Evolutionary conservation across 768 basidiomycete species (phyloP).

Genomic region (Lactarius akahatsu): DNA sequence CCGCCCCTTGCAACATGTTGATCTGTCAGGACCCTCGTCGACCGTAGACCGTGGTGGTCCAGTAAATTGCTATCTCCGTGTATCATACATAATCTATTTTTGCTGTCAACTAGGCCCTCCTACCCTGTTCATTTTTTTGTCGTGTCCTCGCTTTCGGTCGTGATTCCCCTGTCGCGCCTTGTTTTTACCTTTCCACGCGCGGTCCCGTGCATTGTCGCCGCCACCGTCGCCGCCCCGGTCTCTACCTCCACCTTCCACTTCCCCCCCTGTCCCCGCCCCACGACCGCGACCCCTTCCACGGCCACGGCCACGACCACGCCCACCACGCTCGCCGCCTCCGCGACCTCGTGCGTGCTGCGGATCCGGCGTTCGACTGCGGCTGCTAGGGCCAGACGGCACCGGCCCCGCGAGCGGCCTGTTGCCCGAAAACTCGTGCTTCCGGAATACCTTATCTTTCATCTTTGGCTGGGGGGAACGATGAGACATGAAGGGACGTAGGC

Average conservation of each 20-base stretch:
- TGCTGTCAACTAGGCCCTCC: constrained; percentile 38
- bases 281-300: constrained; percentile 34
- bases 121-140: constrained; percentile 79
- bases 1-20: background rate
- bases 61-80: too few species aligned
- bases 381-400: constrained; percentile 7
- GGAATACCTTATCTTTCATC: constrained; percentile 63
- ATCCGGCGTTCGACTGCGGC: constrained; percentile 21
- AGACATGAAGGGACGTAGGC: constrained; percentile 2
- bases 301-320: constrained; percentile 13
- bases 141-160: constrained; percentile 79
- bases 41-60: background rate
- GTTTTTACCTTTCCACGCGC: constrained; percentile 74
- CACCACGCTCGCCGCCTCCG: constrained; percentile 27
- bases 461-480: constrained; percentile 48
- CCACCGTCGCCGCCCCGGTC: constrained; percentile 43
- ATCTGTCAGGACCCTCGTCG: background rate
- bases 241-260: constrained; percentile 38
- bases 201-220: constrained; percentile 46
- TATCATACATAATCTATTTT: constrained; percentile 10
- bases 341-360: constrained; percentile 22
- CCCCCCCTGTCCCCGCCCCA: constrained; percentile 5
- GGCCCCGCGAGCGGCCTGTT: constrained; percentile 42
- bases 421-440: constrained; percentile 75
- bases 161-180: constrained; percentile 73